Base-by-base conservation (phyloP, 495 filamentous ascomycete genomes). In the Penicillium longicatenatum region DNA sequence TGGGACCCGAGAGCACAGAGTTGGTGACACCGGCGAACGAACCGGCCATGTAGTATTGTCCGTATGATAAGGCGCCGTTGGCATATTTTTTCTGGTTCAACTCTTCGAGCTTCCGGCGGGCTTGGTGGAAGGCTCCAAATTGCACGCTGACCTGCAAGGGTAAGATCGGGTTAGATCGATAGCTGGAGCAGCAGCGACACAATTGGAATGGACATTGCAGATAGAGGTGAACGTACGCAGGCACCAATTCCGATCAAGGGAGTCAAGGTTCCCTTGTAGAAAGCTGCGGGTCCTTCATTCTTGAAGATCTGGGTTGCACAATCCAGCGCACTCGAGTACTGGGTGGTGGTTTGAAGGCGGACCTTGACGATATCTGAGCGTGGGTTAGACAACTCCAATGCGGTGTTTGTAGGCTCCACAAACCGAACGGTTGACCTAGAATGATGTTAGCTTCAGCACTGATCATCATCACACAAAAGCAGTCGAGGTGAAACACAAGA, bases 231-330 rank as follows among this genome's bases (percentile, higher is more conserved):
- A 78, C 82, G 74, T 76, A 86, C 94, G 69, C 94, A 98, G 57
- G 95, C 95, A 66, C 94, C 94, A 69, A 98, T 98, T 60, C 94
- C 94, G 33, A 98, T 82, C 31, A 98, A 78, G 1, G 94, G 94
- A n/a, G 95, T 98, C 52, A 98, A 78, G 3, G 95, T 98, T 59
- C 94, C 94, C 74, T 98, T 98, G 83, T 98, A 98, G 83, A 98
- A 98, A 45, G 94, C 93, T 4, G 87, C 68, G 1, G 93, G 80
- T 2, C 94, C 95, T 74, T 98, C 94, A 70, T 89, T 87, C 65
- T 84, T 86, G 69, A 89, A 89, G 75, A 98, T 97, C 63, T 89
- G 84, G 45, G 79, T 79, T 1, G 93, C 94, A 58, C 88, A 89
- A 62, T 92, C 82, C 31, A 93, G 70, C 44, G 94, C 94, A 66